Conservation (phyloP, 768 basidiomycete species). For the Galerina marginata region DNA sequence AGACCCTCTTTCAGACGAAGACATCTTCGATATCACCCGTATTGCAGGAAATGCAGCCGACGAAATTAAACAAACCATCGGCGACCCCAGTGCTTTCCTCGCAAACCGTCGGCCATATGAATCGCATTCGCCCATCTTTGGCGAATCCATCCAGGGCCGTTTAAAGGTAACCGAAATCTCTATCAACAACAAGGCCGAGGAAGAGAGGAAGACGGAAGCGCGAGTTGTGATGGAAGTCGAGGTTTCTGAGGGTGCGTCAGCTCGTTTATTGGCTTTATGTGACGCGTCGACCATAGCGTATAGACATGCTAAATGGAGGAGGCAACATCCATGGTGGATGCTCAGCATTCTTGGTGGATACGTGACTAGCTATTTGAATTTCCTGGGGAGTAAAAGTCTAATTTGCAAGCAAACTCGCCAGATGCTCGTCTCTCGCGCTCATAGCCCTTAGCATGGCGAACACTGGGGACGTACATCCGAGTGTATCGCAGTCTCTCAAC, state of each 20-base stretch:
- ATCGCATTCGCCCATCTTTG: conserved; percentile 17
- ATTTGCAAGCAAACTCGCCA: conserved; percentile 20
- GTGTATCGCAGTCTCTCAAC: conserved; percentile 59
- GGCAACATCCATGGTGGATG: conserved; percentile 62
- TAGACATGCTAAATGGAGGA: conserved; percentile 60
- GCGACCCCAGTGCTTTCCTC: conserved; percentile 22
- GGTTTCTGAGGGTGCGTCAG: conserved; percentile 40
- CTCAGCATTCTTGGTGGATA: conserved; percentile 57
- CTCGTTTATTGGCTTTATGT: neutral
- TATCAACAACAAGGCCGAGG: conserved; percentile 48
- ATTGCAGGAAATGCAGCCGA: conserved; percentile 36
- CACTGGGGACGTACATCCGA: conserved; percentile 25
- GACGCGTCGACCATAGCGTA: neutral
- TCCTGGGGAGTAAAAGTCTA: neutral
- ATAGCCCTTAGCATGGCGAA: conserved; percentile 37
- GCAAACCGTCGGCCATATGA: conserved; percentile 3
- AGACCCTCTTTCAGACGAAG: neutral
- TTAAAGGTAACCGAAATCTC: conserved; percentile 46
- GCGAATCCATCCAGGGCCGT: conserved; percentile 25
- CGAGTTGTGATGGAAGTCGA: conserved; percentile 47
- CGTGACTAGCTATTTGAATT: conserved; percentile 36
- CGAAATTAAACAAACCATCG: conserved; percentile 33
- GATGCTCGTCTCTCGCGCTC: conserved; percentile 57
- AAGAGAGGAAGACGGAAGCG: conserved; percentile 47
- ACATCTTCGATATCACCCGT: conserved; percentile 21